phyloP scores from a whole-genome alignment of 2,329 filamentous ascomycete genomes.

The Hysterium pulicare region DNA sequence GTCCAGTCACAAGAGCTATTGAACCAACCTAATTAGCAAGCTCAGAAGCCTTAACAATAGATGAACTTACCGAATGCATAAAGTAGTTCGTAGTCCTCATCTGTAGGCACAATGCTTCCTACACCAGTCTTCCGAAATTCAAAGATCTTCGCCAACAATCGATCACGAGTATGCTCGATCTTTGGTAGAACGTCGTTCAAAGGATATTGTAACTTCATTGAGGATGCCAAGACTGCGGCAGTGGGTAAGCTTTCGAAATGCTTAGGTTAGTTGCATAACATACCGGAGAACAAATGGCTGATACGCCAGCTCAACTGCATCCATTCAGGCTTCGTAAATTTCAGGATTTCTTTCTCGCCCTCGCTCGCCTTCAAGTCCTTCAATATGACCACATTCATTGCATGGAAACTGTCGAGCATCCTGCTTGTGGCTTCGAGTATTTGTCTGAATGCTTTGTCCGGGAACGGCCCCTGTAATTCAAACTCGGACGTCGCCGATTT shows the following conservation, averaged over 20 bases:
- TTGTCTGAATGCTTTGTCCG: slow-evolving; percentile 65
- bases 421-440: slow-evolving; percentile 78
- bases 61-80: slow-evolving; percentile 74
- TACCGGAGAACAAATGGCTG: slow-evolving; percentile 72
- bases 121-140: slow-evolving; percentile 72
- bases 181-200: slow-evolving; percentile 85
- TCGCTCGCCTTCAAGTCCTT: slow-evolving; percentile 72
- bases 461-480: slow-evolving; percentile 83
- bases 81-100: slow-evolving; percentile 83
- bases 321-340: slow-evolving; percentile 75
- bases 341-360: slow-evolving; percentile 77
- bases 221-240: slow-evolving; percentile 72
- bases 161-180: slow-evolving; percentile 74
- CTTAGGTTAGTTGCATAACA: too few relatives aligned
- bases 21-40: slow-evolving; percentile 8
- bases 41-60: neutral
- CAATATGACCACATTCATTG: slow-evolving; percentile 88
- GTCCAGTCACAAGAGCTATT: slow-evolving; percentile 59
- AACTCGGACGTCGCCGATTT: slow-evolving; percentile 78
- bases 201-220: slow-evolving; percentile 91
- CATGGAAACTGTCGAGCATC: slow-evolving; percentile 90
- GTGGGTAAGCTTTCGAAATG: too few relatives aligned
- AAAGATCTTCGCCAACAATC: slow-evolving; percentile 82
- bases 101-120: slow-evolving; percentile 51
- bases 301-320: slow-evolving; percentile 81